Base-by-base conservation (phyloP, 257 asterid species). In the Rehmannia glutinosa region DNA sequence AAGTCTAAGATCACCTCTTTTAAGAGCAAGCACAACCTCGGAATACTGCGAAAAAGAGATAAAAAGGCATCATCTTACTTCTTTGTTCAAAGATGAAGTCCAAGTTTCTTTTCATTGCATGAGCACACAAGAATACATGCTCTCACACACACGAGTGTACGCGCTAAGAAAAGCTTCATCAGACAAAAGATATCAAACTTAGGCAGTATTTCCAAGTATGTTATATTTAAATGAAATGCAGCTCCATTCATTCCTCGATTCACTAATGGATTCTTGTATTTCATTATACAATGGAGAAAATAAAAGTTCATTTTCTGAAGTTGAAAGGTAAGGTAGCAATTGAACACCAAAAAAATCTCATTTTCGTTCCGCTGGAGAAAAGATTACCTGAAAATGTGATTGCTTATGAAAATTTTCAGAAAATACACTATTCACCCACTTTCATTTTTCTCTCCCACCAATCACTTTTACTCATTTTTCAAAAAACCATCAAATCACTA, bases 1-100 rank as follows among this genome's bases (percentile, higher is more conserved):
- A 69, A 93, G 99, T 68, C 91, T 90, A 76, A 93, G 96, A 83
- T 90, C 97, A 6, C 99, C 99, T 78, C 96, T 84, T 81, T 61
- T 88, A 47, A 90, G 91, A 67, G 99, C 86, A 77, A 88, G 90
- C 74, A 88, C 90, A 58, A 90, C 83, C 63, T 88, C 81, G 66
- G 79, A 50, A 73, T 93, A 93, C 99, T 90, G 88, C 96, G n/a
- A n/a, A n/a, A n/a, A n/a, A n/a, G 32, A 73, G 58, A 50, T n/a
- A 24, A 11, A 38, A 16, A 15, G 24, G 50, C 5, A 38, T 0
- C n/a, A 30, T 50, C 38, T 62, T 58, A 64, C 28, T 64, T 64
- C 62, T 56, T 10, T 15, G 41, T 19, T 39, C 53, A 59, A 69
- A 62, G 24, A 53, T 38, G 68, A 47, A 27, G 19, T 3, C 52